phyloP scores from a whole-genome alignment of 257 asterid species.

The Solanum tarapatanum region DNA sequence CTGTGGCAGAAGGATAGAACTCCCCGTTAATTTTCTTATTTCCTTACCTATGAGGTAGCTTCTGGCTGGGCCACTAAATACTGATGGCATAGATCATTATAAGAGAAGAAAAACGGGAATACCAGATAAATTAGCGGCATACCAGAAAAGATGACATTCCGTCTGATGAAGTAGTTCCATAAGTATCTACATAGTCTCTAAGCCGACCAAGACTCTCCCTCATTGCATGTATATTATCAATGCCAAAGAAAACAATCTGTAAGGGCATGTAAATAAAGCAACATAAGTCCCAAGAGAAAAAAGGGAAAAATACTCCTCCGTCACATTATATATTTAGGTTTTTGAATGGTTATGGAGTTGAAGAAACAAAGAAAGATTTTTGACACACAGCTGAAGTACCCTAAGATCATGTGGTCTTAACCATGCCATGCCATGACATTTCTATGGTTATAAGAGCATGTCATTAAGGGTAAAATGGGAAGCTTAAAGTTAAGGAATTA shows the following conservation, averaged over 20 bases:
- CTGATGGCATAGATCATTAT: not conserved
- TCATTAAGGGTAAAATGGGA: not conserved
- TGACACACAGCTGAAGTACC: not conserved
- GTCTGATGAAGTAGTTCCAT: slow-evolving; percentile 88
- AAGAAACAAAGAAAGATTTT: not conserved
- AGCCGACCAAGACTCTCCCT: slow-evolving; percentile 85
- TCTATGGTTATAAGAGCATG: not conserved
- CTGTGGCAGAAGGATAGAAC: not conserved
- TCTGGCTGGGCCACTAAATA: not conserved
- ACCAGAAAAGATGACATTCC: slow-evolving; percentile 96
- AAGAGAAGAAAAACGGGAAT: not conserved
- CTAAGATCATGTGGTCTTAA: not conserved
- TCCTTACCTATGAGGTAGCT: not conserved
- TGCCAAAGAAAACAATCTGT: slow-evolving; percentile 95
- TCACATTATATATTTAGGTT: not conserved
- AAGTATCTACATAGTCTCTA: slow-evolving; percentile 93
- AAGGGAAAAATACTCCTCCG: not conserved
- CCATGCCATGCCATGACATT: not conserved
- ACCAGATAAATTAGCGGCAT: slow-evolving; percentile 10
- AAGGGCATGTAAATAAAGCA: slow-evolving; percentile 3
- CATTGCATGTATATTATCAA: slow-evolving; percentile 97
- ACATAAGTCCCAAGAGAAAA: not conserved
- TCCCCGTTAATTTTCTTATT: not conserved
- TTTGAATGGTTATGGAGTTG: not conserved
- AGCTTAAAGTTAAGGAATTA: not conserved